Base-by-base conservation (phyloP, 305 asterid species). In the Fraxinus greggii region DNA sequence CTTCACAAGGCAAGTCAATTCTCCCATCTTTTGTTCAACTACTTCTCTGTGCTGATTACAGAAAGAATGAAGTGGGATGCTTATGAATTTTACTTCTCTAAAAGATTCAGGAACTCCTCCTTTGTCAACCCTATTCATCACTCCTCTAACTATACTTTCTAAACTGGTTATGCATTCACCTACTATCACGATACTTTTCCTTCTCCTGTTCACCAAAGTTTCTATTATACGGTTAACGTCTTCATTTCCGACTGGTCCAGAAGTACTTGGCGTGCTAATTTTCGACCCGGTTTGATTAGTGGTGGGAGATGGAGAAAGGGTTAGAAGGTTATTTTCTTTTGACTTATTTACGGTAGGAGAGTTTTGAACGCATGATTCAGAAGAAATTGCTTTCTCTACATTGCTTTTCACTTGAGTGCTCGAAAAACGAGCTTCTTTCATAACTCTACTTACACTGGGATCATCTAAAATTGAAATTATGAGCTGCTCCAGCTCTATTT, bases 391-490 rank as follows among this genome's bases (percentile, higher is more conserved):
- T 82, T 92, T 93, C 81, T 96, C 98, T 4, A 94, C 94, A 74
- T 92, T 94, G 85, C 2, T 79, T 85, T 96, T 96, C 23, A 96
- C 98, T 76, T 92, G 97, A 0, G 93, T 88, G 73, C 98, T 94
- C 13, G 89, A 91, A 79, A 96, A 96, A 2, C 99, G 93, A n/a
- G 99, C 99, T 76, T 96, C 99, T 40, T 92, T 86, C 99, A 96
- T 96, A 73, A 94, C 99, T 75, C 99, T 86, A 79, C 99, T 96
- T 0, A 96, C 99, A 83, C 98, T 93, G 7, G 99, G 99, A 56
- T 96, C 99, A 80, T 96, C 98, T 5, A 96, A 19, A 8, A 96
- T 96, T 19, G 99, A 94, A 3, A 96, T 81, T 36, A 96, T 86
- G 26, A 96, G 97, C 90, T 92, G 97, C 70, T 94, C 92, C 38